Evolutionary conservation across 2,329 filamentous ascomycete species (phyloP).

Genomic region (Myriosclerotinia curreyana): DNA sequence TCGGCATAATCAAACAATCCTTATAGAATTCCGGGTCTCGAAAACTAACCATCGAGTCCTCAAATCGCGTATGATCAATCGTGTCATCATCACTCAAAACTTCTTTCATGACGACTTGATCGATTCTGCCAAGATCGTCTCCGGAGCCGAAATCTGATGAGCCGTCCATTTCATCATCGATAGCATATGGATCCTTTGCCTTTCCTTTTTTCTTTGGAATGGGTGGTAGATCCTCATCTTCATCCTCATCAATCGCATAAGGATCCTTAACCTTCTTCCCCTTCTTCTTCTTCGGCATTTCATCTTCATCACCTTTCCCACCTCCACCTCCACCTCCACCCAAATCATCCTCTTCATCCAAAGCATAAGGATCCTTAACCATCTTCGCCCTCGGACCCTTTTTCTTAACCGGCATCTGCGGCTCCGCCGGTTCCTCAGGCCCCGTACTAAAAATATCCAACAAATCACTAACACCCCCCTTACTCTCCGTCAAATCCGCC

Average conservation of each 20-base stretch:
- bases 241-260: background rate
- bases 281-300: conserved; percentile 6
- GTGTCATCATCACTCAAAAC: conserved; percentile 18
- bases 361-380: conserved; percentile 16
- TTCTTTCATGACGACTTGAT: conserved; percentile 13
- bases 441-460: conserved; percentile 21
- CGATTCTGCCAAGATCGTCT: background rate
- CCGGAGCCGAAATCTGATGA: conserved; percentile 15
- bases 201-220: conserved; percentile 7
- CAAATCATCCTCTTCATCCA: conserved; percentile 16
- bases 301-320: conserved; percentile 14
- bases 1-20: conserved; percentile 30
- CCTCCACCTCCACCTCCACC: background rate
- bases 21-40: conserved; percentile 35
- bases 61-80: conserved; percentile 1
- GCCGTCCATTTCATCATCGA: conserved; percentile 14
- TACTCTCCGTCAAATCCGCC: conserved; percentile 6
- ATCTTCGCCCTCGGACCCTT: conserved; percentile 11
- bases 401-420: conserved; percentile 16
- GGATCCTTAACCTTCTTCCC: conserved; percentile 16
- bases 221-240: conserved; percentile 5
- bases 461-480: conserved; percentile 16
- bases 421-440: conserved; percentile 19
- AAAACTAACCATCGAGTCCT: conserved; percentile 27
- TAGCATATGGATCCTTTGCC: background rate